phyloP scores from a whole-genome alignment of 495 filamentous ascomycete species.

The Penicillium bovifimosum region DNA sequence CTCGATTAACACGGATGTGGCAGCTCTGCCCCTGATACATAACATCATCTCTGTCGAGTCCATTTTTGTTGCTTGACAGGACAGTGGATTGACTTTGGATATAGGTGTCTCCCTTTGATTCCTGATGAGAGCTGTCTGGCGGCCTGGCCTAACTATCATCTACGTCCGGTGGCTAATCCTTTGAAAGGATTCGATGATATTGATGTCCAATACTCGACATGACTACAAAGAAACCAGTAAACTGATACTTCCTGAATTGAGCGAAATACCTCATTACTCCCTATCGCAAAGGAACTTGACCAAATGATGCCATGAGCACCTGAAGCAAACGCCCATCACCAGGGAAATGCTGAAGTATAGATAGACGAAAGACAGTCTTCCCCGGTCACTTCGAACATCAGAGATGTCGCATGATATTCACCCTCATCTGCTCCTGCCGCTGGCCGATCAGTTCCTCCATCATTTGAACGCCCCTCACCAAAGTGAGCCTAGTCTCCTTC shows the following conservation, averaged over 20 bases:
- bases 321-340: background rate
- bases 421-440: background rate
- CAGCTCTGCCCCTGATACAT: background rate
- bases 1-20: background rate
- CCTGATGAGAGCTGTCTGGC: background rate
- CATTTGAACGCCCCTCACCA: background rate
- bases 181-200: background rate
- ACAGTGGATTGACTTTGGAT: background rate
- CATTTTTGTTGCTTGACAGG: background rate
- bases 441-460: background rate
- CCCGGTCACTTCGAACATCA: background rate
- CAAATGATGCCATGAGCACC: background rate
- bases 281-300: background rate
- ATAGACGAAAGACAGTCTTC: background rate
- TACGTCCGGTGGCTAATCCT: too few relatives aligned
- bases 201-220: background rate
- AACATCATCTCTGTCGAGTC: background rate
- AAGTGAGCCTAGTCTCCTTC: background rate
- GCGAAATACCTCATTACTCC: background rate
- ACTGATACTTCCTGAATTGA: background rate
- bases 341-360: too few relatives aligned
- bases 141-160: too few relatives aligned
- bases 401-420: background rate
- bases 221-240: background rate
- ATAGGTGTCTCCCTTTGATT: background rate